Evolutionary conservation across 1,284 basidiomycete genomes (phyloP), one percentile per base, ranked within the genome.

Genomic region (Trametes hirsuta): DNA sequence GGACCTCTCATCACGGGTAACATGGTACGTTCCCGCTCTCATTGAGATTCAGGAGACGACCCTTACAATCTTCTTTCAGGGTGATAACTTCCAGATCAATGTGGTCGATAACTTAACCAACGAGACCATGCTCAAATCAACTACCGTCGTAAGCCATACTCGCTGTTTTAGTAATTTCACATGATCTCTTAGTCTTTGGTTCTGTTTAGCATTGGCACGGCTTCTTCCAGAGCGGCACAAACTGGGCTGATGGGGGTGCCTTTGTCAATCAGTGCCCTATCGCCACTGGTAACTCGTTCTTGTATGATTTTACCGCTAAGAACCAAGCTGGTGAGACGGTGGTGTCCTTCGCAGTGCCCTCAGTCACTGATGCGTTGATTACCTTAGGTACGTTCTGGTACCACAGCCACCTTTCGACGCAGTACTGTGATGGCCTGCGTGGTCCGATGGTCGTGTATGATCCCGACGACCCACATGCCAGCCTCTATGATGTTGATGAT

Each of bases 241-340:
- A 64, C 42, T 71, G 67, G 61, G 72, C 70, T 68, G 67, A 68
- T 42, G 67, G 67, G 3, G 44, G 54, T 18, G 65, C 67, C 10
- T 65, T 65, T 39, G 67, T 82, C 22, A 79, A 72, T 34, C 81
- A 83, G 63, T 86, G 84, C 64, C 81, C 81, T 1, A 83, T 86
- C 58, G 74, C 77, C 2, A 74, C 81, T 0, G 74, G 75, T 0
- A 62, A 73, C 10, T 75, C 73, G 6, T 84, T 82, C 72, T 75
- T 77, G 11, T 84, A 77, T 55, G 65, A 74, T 41, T 71, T 77
- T 58, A 63, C 30, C 14, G 69, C 69, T 8, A 68, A 69, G 15
- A 68, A 68, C 24, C 76, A 75, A 47, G 74, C 76, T 6, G 77
- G 76, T 62, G 22, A 44, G 30, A 30, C 30, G 30, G 4, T 2